These are phyloP conservation scores for Quercus lobata DNA, from an alignment of 331 rosid genomes.

Conservation along the genomic window DNA sequence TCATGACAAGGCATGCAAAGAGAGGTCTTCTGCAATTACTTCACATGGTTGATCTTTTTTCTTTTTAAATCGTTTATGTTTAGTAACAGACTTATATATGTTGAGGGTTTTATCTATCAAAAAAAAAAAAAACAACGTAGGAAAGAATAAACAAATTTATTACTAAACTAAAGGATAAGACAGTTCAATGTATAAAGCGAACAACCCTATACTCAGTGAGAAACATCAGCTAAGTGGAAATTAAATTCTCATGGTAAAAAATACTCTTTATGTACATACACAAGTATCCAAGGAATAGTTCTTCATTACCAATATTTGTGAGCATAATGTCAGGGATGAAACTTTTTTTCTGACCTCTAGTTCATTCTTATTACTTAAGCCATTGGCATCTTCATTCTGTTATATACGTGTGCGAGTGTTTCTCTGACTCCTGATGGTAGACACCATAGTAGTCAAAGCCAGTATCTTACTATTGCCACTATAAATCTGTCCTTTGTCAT, in stretches of 20 bases:
- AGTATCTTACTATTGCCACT: background rate
- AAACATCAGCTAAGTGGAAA: background rate
- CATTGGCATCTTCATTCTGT: background rate
- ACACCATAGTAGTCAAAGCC: background rate
- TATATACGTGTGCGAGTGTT: background rate
- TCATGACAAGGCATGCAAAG: background rate
- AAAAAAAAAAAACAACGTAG: background rate
- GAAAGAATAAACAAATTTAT: background rate
- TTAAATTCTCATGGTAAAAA: background rate
- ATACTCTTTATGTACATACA: background rate
- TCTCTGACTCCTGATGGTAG: background rate
- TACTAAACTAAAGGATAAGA: too few species aligned
- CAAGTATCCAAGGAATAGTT: background rate
- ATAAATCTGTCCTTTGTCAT: background rate
- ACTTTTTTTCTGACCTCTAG: background rate
- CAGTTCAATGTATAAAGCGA: background rate
- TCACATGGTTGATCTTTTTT: background rate
- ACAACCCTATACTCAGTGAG: background rate
- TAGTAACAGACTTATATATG: background rate
- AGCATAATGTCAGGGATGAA: background rate
- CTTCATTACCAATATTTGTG: background rate
- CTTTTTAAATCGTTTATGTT: background rate
- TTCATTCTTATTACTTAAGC: background rate
- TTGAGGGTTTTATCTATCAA: background rate
- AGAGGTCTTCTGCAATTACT: background rate